Evolutionary conservation across 1,284 basidiomycete genomes (phyloP), one percentile per base, ranked within the genome.

Genomic region (Tausonia pullulans): DNA sequence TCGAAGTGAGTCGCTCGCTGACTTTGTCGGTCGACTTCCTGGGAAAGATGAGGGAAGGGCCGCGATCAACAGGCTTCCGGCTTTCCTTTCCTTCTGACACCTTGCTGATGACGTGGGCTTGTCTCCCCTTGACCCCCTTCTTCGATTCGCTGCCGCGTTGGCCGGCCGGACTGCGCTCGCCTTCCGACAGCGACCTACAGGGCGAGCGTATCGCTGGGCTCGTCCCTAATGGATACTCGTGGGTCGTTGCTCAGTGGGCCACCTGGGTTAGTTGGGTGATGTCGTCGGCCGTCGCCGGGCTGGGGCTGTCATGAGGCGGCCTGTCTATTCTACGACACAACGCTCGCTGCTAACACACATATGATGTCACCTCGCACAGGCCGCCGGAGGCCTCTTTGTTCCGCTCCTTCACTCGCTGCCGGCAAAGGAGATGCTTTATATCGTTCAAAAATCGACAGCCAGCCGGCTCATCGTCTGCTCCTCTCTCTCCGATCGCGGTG

Each of bases 361-460:
- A 27, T 27, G 27, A 27, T 27, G 27, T 27, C 27, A 27, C 27
- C 27, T 27, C 27, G 27, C 27, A 14, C 56, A 62, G 72, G 69
- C 72, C 3, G 70, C 70, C 0, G 73, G 73, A 14, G 73, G 73
- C 4, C 63, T 75, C 58, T 71, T 69, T 50, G 68, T 75, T 1
- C 72, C 73, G 0, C 65, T 74, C 3, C 69, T 75, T 13, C 70
- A 74, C 13, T 67, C 67, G 6, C 69, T 73, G 58, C 74, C 74
- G 39, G 57, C 73, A 2, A 68, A 72, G 4, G 74, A 76, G 61
- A 72, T 74, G 62, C 60, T 59, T 9, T 75, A 76, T 61, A 70
- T 73, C 58, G 68, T 73, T 27, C 61, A 62, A 16, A 74, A 74
- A 56, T 68, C 70, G 8, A 71, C 69, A 40, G 69, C 71, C 8